Percentiles rank a stretch among this genome's conserved stretches.
These are phyloP conservation scores for Spirogloea muscicola DNA, from an alignment of 139 green algal species.

Conservation along the genomic window DNA sequence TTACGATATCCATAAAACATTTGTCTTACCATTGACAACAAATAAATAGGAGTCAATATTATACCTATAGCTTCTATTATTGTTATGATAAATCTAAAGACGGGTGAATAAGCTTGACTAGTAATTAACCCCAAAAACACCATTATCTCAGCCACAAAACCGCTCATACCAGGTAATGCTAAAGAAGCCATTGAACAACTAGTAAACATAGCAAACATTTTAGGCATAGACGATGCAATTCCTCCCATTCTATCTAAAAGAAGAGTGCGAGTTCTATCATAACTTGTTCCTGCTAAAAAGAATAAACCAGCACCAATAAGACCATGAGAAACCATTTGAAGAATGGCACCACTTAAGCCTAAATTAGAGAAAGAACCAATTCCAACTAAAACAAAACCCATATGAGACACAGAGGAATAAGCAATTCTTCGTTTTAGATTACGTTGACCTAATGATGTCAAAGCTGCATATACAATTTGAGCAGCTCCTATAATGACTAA, in stretches of 20 bases:
- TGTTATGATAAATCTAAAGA: slow-evolving; percentile 13
- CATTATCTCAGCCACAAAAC: slow-evolving; percentile 6
- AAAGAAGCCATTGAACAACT: slow-evolving; percentile 2
- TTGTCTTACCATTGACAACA: too few species aligned
- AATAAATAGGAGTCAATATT: too few species aligned
- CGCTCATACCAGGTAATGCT: slow-evolving; percentile 3
- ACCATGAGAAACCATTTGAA: slow-evolving; percentile 19
- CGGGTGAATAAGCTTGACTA: slow-evolving; percentile 1
- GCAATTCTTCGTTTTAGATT: slow-evolving; percentile 39
- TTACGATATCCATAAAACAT: too few species aligned
- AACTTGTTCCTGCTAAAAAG: slow-evolving; percentile 7
- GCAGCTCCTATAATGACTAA: slow-evolving; percentile 7
- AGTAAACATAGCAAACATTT: slow-evolving; percentile 7
- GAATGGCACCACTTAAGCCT: slow-evolving; percentile 25
- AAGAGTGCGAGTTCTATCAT: slow-evolving; percentile 9
- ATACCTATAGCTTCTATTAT: too few species aligned
- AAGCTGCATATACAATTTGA: slow-evolving; percentile 3
- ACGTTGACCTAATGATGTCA: neutral
- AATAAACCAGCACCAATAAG: slow-evolving; percentile 6
- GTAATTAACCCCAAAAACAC: slow-evolving; percentile 6
- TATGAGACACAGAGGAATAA: slow-evolving; percentile 21
- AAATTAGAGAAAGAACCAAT: slow-evolving; percentile 20
- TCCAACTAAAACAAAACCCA: slow-evolving; percentile 30
- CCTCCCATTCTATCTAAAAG: neutral
- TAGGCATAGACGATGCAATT: neutral